Percentiles rank a stretch among this genome's conserved stretches.
phyloP scores from a whole-genome alignment of 345 rosid genomes.

The Theobroma cacao region DNA sequence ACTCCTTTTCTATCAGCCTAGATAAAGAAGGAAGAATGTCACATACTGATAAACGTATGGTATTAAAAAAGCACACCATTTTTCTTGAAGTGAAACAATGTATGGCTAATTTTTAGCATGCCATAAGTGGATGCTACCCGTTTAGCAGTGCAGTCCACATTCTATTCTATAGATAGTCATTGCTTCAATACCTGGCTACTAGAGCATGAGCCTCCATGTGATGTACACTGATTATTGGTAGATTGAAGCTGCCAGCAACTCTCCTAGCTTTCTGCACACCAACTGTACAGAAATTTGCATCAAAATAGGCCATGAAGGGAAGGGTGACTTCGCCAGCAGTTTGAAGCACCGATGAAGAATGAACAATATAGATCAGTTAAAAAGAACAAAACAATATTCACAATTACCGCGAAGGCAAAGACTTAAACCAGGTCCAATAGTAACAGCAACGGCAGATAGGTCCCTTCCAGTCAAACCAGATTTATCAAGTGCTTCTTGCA shows the following conservation, averaged over 20 bases:
- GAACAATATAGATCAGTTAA: not conserved
- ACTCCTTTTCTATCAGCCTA: slow-evolving; percentile 66
- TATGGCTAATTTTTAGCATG: not conserved
- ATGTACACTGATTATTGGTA: slow-evolving; percentile 79
- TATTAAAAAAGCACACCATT: not conserved
- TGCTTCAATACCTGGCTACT: slow-evolving; percentile 63
- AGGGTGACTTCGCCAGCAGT: not conserved
- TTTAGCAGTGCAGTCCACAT: not conserved
- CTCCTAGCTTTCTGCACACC: slow-evolving; percentile 87
- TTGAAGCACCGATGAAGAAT: not conserved
- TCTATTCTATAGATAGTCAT: not conserved
- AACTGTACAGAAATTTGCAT: slow-evolving; percentile 45
- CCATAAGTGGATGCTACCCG: not conserved
- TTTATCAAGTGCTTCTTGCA: slow-evolving; percentile 72
- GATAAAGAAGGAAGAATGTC: not conserved
- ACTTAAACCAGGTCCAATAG: slow-evolving; percentile 97
- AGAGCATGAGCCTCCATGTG: slow-evolving; percentile 99
- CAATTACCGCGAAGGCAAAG: slow-evolving; percentile 90
- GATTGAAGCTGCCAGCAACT: slow-evolving; percentile 62
- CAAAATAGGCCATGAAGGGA: not conserved
- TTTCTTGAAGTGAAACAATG: not conserved
- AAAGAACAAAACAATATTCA: not conserved
- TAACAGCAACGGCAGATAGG: slow-evolving; percentile 95
- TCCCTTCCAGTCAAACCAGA: slow-evolving; percentile 63
- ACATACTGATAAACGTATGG: not conserved